These are phyloP conservation scores for Pseudonitzschia pungens DNA, from an alignment of 108 stramenopile species.

Conservation along the genomic window DNA sequence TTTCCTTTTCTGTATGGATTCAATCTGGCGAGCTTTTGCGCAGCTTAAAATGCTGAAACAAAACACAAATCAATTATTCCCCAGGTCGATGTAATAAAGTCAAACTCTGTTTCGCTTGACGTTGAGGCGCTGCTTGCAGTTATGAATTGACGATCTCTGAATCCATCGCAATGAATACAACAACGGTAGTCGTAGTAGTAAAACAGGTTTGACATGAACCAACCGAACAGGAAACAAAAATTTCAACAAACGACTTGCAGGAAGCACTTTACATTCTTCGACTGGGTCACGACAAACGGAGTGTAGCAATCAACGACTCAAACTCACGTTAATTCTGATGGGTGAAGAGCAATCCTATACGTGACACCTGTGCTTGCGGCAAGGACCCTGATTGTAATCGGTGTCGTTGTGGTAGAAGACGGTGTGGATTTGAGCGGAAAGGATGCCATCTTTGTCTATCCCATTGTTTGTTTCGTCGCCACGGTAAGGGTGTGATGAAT, in stretches of 20 bases:
- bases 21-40: too few species aligned
- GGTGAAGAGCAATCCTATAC: constrained; percentile 57
- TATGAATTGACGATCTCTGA: too few species aligned
- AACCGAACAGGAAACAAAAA: neutral
- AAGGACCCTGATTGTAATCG: constrained; percentile 53
- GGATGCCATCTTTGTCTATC: constrained; percentile 23
- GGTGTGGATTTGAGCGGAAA: constrained; percentile 15
- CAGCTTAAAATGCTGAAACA: too few species aligned
- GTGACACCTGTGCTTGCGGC: constrained; percentile 59
- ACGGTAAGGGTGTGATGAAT: neutral
- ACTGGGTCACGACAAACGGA: neutral
- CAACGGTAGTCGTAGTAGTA: neutral
- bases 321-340: constrained; percentile 60
- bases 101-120: too few species aligned
- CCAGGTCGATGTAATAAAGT: too few species aligned
- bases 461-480: constrained; percentile 8
- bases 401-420: constrained; percentile 22
- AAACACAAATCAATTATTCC: too few species aligned
- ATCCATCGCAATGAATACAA: too few species aligned
- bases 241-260: neutral
- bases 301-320: neutral
- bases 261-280: neutral
- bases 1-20: too few species aligned
- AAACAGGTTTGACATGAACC: neutral
- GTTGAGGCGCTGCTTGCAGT: too few species aligned